Evolutionary conservation across 2,329 filamentous ascomycete species (phyloP).

Genomic region (Leptographium radiaticola): DNA sequence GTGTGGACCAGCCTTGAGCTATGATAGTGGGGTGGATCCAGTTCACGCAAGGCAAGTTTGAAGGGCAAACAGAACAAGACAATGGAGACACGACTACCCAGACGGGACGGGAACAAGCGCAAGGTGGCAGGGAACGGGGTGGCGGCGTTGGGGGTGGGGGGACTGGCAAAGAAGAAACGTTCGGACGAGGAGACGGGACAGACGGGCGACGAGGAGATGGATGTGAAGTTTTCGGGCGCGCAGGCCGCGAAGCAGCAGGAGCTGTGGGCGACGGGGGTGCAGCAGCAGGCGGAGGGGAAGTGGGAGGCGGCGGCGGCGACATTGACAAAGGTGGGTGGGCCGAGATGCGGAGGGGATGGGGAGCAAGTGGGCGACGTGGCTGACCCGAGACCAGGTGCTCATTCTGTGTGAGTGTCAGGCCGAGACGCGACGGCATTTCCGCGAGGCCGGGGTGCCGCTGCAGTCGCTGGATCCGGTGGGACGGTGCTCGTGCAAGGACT

Average conservation of each 20-base stretch:
- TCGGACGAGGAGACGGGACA: too few relatives aligned
- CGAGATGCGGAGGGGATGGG: background rate
- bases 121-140: too few relatives aligned
- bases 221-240: too few relatives aligned
- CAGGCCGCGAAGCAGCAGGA: background rate
- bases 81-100: too few relatives aligned
- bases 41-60: too few relatives aligned
- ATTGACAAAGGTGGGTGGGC: background rate
- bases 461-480: slow-evolving; percentile 6
- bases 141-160: too few relatives aligned
- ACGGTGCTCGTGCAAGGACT: slow-evolving; percentile 10
- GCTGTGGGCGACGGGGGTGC: background rate
- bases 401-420: slow-evolving; percentile 5
- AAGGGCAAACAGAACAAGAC: too few relatives aligned
- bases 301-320: background rate
- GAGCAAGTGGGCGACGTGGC: background rate
- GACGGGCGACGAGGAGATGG: too few relatives aligned
- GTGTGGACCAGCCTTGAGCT: too few relatives aligned
- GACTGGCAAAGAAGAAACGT: background rate
- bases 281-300: background rate
- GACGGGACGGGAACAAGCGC: too few relatives aligned
- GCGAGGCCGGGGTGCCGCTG: slow-evolving; percentile 3
- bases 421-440: background rate
- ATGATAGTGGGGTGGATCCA: too few relatives aligned
- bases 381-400: slow-evolving; percentile 1